Base-by-base conservation (phyloP, 148 eudicot species). In the Salicornia ramosissima region DNA sequence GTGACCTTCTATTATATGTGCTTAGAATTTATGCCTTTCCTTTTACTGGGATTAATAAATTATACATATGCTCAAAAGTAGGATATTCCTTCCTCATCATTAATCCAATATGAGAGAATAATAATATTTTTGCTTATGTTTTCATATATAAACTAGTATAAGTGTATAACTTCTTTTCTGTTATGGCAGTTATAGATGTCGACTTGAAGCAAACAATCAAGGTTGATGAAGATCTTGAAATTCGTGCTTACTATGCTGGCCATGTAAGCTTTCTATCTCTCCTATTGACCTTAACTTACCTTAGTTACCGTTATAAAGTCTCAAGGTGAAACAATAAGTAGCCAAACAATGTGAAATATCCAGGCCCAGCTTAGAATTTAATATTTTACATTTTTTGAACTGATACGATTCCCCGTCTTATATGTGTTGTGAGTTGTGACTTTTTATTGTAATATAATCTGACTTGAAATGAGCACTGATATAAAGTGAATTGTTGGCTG, bases 191-290 rank as follows among this genome's bases (percentile, higher is more conserved):
- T 56, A 84, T 82, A 64, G 86, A 91, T 43, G 92, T 94, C 66
- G 93, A 94, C 83, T 77, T 94, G 67, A 94, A 88, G 81, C 97
- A 94, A 85, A 94, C 90, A 10, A 71, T 94, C 46, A 80, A 82
- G 75, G 93, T 94, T 78, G 99, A 88, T 74, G 77, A 86, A 73
- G 92, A 90, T 78, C 96, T 94, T 70, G 91, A 90, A 73, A 88
- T 94, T 74, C 91, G 97, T 71, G 97, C 99, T 28, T 94, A 94
- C 78, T 94, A 94, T 71, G 99, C 97, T 28, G 97, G 97, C 68
- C 99, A 94, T 83, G 99, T 94, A 80, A 77, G 90, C 42, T 31
- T 67, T 67, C 10, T 22, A 43, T 43, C 63, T 60, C 58, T 64
- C 54, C 60, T 59, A 49, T 29, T 2, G 19, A 18, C 33, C 3